Base-by-base conservation (phyloP, 805 yeast species). In the Pichia exigua region DNA sequence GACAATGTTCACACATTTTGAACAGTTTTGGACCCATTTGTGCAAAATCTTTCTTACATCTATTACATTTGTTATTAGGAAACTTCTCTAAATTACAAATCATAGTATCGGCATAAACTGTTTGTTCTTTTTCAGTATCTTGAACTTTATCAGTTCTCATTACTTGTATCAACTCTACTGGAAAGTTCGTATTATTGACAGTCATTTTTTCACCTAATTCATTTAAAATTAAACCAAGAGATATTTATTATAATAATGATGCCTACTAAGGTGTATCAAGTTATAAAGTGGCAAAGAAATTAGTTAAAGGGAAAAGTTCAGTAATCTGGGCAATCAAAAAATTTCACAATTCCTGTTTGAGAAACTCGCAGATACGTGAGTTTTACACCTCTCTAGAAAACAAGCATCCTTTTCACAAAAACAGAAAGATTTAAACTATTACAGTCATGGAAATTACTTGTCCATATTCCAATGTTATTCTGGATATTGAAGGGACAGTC, bases 401-500 rank as follows among this genome's bases (percentile, higher is more conserved):
- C 7, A 30, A 7, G n/a, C 20, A 7, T 35, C 12, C 20, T 35
- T 35, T 35, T 20, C 11, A 35, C 17, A 17, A 35, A 35, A 35
- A 4, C 6, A 7, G 11, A 6, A n/a, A 17, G 17, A 35, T 17
- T 11, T 7, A 17, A 35, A 35, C 11, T 4, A 17, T 11, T n/a
- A 17, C 11, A n/a, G 8, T 35, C 13, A 42, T 61, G 65, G 42
- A 61, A 45, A 50, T 63, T 44, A 11, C 38, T 20, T 49, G 44
- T 18, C 13, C 42, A 2, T 57, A 54, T 26, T 43, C 48, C 1
- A 56, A 74, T 1, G 61, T 79, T 11, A 65, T 85, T 2, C 72
- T 90, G 7, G 96, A 88, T 58, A 88, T 89, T 38, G 98, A 91
- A 64, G 98, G 98, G 18, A 91, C 97, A 0, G 82, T 91, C 30